These are phyloP conservation scores for Scheffersomyces stambukii DNA, from an alignment of 1,139 yeast genomes.

Conservation along the genomic window DNA sequence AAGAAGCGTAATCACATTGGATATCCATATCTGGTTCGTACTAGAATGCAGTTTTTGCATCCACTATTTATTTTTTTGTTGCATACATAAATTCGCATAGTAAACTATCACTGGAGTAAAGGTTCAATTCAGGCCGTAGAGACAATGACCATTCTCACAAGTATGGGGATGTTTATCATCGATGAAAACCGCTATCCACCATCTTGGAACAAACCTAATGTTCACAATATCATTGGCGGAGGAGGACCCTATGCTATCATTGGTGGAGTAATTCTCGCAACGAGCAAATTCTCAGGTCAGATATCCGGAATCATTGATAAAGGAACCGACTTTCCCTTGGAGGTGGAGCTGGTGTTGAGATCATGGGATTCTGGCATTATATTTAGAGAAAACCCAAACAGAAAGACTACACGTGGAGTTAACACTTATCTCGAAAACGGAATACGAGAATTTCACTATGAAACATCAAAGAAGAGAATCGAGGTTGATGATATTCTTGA, in stretches of 20 bases:
- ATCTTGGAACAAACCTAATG: conserved; percentile 36
- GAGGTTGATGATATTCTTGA: conserved; percentile 53
- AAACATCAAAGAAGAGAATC: conserved; percentile 62
- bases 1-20: neutral
- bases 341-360: conserved; percentile 40
- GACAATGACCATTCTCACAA: conserved; percentile 35
- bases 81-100: too few species aligned
- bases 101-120: too few species aligned
- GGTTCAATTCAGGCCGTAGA: too few species aligned
- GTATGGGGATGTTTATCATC: conserved; percentile 88
- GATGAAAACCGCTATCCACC: conserved; percentile 71
- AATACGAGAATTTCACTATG: conserved; percentile 42
- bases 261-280: conserved; percentile 64
- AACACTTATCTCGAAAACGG: conserved; percentile 68
- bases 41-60: too few species aligned
- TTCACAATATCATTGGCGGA: conserved; percentile 80
- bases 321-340: conserved; percentile 71
- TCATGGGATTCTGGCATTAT: conserved; percentile 62
- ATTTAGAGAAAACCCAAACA: conserved; percentile 43
- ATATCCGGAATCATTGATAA: conserved; percentile 73
- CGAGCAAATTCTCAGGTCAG: conserved; percentile 24
- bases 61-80: too few species aligned
- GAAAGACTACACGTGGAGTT: conserved; percentile 79
- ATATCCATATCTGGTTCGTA: too few species aligned
- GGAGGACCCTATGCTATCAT: conserved; percentile 79